Evolutionary conservation across 176 grass and related monocot species (phyloP), one percentile per base, ranked within the genome.

Genomic region (Triticum dicoccoides): DNA sequence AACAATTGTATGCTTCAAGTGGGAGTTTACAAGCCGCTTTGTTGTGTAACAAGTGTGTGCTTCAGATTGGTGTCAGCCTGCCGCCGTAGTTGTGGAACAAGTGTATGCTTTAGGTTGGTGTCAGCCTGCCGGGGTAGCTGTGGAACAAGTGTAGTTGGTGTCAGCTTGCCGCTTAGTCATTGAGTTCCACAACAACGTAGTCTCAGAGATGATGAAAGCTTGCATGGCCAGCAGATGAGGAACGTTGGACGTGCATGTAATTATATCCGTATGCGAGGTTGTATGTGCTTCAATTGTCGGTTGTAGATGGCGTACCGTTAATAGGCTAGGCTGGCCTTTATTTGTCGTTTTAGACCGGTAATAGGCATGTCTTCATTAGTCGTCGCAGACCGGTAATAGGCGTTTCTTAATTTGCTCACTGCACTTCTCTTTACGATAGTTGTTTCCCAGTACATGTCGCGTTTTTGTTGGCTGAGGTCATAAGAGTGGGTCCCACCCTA

Each of bases 361-460:
- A 73, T 78, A 61, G 64, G 66, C 72, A 86, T 63, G 21, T 69
- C 54, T 65, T 83, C 20, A 65, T 83, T 78, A 65, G 5, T 45
- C 5, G n/a, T 29, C 38, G 69, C 29, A 37, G 18, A 42, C 65
- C 30, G 8, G 39, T n/a, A 65, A 65, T 78, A 69, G 30, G 42
- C 30, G 78, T 86, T 29, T 69, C 39, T 72, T 73, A 9, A 61
- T 78, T 71, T 72, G 5, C 82, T 23, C 47, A 44, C 1, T 61
- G 4, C 59, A 65, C 21, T 32, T 56, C 39, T 59, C 45, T 66
- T 51, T 58, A 20, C 41, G n/a, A 58, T 41, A 5, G 47, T 54
- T 67, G 33, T 85, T 85, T 73, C n/a, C 17, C 72, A 59, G 42
- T 79, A 64, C 49, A 20, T 71, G 66, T 65, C 64, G 61, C n/a